Percentiles rank a stretch among this genome's conserved stretches.
Conservation (phyloP, 2,329 filamentous ascomycete genomes). For the Clonostachys byssicola region DNA sequence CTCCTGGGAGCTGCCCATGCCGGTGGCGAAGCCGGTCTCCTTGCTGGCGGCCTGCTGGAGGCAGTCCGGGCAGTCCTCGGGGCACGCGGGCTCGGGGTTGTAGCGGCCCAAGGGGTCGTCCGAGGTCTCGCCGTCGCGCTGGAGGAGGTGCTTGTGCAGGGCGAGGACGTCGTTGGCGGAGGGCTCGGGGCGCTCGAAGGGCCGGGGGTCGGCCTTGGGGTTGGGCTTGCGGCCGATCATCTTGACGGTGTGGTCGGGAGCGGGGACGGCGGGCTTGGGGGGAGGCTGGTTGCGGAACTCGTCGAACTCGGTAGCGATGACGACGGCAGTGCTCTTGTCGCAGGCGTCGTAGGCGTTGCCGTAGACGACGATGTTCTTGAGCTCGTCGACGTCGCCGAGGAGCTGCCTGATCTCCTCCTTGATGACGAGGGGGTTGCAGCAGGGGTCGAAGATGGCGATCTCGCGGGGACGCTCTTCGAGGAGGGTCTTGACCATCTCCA, state of each 20-base stretch:
- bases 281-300: slow-evolving; percentile 43
- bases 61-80: slow-evolving; percentile 45
- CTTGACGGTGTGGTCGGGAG: slow-evolving; percentile 16
- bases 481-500: slow-evolving; percentile 63
- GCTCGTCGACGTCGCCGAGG: slow-evolving; percentile 30
- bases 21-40: slow-evolving; percentile 30
- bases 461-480: slow-evolving; percentile 60
- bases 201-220: slow-evolving; percentile 39
- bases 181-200: slow-evolving; percentile 31
- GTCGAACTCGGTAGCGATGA: slow-evolving; percentile 53
- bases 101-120: slow-evolving; percentile 41
- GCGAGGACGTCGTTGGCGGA: slow-evolving; percentile 40
- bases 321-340: slow-evolving; percentile 39
- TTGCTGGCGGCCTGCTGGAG: slow-evolving; percentile 30
- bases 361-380: slow-evolving; percentile 40
- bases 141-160: slow-evolving; percentile 41
- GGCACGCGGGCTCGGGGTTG: slow-evolving; percentile 38
- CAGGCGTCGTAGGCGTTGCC: slow-evolving; percentile 45
- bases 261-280: slow-evolving; percentile 16
- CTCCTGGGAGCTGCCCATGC: slow-evolving; percentile 36
- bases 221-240: slow-evolving; percentile 28
- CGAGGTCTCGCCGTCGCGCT: slow-evolving; percentile 16
- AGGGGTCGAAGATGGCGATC: slow-evolving; percentile 67
- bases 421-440: slow-evolving; percentile 46
- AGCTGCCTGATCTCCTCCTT: slow-evolving; percentile 44